Evolutionary conservation across 257 asterid species (phyloP).

Genomic region (Osmanthus fragrans): DNA sequence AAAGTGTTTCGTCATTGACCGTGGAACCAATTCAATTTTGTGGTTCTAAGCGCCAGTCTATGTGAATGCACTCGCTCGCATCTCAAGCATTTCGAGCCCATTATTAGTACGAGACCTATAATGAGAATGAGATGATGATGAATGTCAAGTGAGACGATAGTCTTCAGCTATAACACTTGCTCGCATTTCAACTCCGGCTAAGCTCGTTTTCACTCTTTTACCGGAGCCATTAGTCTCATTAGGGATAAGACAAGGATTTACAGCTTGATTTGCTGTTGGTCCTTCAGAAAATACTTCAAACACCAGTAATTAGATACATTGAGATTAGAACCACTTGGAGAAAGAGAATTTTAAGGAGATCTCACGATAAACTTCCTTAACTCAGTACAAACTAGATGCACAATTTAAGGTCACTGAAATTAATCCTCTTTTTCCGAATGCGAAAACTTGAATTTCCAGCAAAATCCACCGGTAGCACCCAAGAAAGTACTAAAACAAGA

Average conservation of each 20-base stretch:
- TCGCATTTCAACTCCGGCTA: background rate
- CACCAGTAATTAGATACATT: background rate
- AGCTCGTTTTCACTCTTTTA: background rate
- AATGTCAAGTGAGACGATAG: background rate
- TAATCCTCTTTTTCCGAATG: constrained; percentile 24
- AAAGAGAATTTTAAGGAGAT: background rate
- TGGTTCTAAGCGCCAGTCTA: too few relatives aligned
- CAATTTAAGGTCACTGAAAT: constrained; percentile 18
- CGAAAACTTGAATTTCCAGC: constrained; percentile 16
- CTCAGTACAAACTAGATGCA: constrained; percentile 24
- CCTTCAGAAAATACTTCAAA: too few relatives aligned
- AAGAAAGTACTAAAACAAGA: constrained; percentile 17
- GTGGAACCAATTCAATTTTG: too few relatives aligned
- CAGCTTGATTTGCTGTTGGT: background rate
- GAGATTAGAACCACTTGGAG: background rate
- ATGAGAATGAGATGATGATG: too few relatives aligned
- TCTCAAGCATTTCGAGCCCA: too few relatives aligned
- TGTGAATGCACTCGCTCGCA: too few relatives aligned
- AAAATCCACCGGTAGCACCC: constrained; percentile 15
- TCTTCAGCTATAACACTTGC: background rate
- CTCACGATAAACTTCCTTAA: constrained; percentile 1
- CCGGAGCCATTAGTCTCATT: background rate
- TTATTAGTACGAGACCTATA: too few relatives aligned
- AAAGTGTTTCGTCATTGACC: too few relatives aligned
- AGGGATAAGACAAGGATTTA: background rate